phyloP scores from a whole-genome alignment of 441 rosid species.

The Jatropha multifida region DNA sequence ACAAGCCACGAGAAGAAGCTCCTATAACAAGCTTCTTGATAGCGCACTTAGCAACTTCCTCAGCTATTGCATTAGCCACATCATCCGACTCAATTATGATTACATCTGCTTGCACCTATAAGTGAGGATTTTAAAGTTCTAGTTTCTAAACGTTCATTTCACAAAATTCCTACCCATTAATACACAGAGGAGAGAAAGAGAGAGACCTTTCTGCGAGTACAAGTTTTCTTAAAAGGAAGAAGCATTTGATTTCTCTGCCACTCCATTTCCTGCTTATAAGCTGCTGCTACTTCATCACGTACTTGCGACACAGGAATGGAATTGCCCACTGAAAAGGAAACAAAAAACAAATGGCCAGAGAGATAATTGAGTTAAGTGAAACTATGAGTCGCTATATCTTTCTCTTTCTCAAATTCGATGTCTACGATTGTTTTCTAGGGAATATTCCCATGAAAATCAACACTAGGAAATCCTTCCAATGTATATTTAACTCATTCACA shows the following conservation, averaged over 20 bases:
- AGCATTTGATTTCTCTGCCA: constrained; percentile 57
- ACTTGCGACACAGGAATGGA: constrained; percentile 61
- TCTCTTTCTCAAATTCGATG: background rate
- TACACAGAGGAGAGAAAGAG: background rate
- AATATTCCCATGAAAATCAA: background rate
- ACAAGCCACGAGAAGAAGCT: constrained; percentile 61
- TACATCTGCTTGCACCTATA: constrained; percentile 62
- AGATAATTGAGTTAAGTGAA: background rate
- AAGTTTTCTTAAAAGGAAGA: constrained; percentile 66
- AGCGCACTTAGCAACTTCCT: constrained; percentile 51
- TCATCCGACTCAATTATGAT: constrained; percentile 60
- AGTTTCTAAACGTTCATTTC: constrained; percentile 13
- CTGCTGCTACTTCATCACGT: constrained; percentile 73
- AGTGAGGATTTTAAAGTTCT: constrained; percentile 10
- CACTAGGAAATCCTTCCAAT: background rate
- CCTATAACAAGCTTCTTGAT: constrained; percentile 83
- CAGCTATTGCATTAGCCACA: constrained; percentile 67
- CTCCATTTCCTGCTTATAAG: constrained; percentile 59
- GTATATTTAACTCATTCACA: background rate
- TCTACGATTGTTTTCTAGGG: background rate
- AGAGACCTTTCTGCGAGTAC: constrained; percentile 59
- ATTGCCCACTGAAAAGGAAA: constrained; percentile 60
- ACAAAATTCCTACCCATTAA: background rate
- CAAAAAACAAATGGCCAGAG: constrained; percentile 12
- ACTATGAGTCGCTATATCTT: background rate